Evolutionary conservation across 257 asterid genomes (phyloP).

Genomic region (Jasminum sambac): DNA sequence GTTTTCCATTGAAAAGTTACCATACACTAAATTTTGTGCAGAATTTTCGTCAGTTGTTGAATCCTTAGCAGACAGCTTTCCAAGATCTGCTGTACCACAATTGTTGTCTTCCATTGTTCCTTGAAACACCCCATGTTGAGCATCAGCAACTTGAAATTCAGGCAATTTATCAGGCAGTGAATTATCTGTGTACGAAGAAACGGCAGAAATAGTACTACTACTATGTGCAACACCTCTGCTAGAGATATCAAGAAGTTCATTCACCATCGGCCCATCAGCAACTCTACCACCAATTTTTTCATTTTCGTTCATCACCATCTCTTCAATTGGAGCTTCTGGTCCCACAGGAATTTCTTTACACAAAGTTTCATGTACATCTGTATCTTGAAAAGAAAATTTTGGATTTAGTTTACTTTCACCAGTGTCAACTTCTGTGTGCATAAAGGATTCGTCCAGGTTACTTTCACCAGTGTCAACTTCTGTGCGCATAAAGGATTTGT

Average conservation of each 20-base stretch:
- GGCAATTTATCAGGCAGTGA: slow-evolving; percentile 18
- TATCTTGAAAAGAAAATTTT: slow-evolving; percentile 27
- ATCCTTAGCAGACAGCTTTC: slow-evolving; percentile 33
- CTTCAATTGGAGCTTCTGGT: slow-evolving; percentile 25
- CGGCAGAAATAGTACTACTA: slow-evolving; percentile 19
- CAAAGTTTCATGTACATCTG: slow-evolving; percentile 26
- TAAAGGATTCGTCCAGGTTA: too few species aligned
- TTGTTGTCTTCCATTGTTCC: slow-evolving; percentile 31
- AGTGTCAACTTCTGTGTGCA: slow-evolving; percentile 25
- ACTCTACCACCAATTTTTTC: slow-evolving; percentile 28
- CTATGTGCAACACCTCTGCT: slow-evolving; percentile 26
- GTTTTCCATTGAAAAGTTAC: slow-evolving; percentile 26
- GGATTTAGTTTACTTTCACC: slow-evolving; percentile 20
- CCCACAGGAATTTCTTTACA: slow-evolving; percentile 28
- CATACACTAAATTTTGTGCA: slow-evolving; percentile 27
- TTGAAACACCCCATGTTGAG: slow-evolving; percentile 25
- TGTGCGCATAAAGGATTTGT: slow-evolving; percentile 25
- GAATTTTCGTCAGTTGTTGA: slow-evolving; percentile 26
- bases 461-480: slow-evolving; percentile 27
- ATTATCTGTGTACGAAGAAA: slow-evolving; percentile 21
- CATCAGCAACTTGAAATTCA: slow-evolving; percentile 33
- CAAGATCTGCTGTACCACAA: slow-evolving; percentile 20
- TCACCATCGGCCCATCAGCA: slow-evolving; percentile 19
- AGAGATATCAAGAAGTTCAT: slow-evolving; percentile 24
- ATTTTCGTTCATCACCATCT: slow-evolving; percentile 23